Conservation (phyloP, 371 early-diverging fungal genomes). For the Mucor irregularis region DNA sequence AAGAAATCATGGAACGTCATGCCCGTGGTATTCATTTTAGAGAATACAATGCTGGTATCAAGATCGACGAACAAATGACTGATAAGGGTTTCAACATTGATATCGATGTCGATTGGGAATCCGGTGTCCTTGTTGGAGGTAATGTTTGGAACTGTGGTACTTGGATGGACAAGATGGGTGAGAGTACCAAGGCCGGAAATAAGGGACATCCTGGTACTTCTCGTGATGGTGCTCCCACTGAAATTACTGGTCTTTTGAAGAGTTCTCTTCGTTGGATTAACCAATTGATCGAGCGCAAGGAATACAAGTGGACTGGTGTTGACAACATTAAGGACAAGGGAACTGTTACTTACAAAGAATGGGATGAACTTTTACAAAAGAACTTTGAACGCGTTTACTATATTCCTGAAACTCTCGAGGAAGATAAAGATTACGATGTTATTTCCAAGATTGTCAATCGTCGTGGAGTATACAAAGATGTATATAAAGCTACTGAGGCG, state of each 20-base stretch:
- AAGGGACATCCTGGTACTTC: conserved; percentile 93
- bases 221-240: conserved; percentile 91
- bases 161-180: conserved; percentile 99
- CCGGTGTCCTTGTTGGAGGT: conserved; percentile 89
- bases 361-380: conserved; percentile 77
- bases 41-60: conserved; percentile 92
- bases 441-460: conserved; percentile 74
- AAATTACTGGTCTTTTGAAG: conserved; percentile 89
- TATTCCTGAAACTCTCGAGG: conserved; percentile 62
- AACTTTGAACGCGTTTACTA: conserved; percentile 90
- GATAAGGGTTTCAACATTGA: conserved; percentile 88
- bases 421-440: conserved; percentile 67
- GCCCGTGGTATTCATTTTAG: conserved; percentile 91
- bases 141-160: conserved; percentile 95
- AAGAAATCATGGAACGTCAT: conserved; percentile 90
- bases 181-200: conserved; percentile 87
- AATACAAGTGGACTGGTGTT: conserved; percentile 53
- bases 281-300: conserved; percentile 44
- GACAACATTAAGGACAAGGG: conserved; percentile 28
- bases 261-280: conserved; percentile 82
- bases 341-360: conserved; percentile 61
- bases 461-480: conserved; percentile 97
- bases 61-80: conserved; percentile 90
- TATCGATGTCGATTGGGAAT: conserved; percentile 66
- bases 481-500: conserved; percentile 65